These are phyloP conservation scores for Globisporangium polare DNA, from an alignment of 352 stramenopile species.

Conservation along the genomic window DNA sequence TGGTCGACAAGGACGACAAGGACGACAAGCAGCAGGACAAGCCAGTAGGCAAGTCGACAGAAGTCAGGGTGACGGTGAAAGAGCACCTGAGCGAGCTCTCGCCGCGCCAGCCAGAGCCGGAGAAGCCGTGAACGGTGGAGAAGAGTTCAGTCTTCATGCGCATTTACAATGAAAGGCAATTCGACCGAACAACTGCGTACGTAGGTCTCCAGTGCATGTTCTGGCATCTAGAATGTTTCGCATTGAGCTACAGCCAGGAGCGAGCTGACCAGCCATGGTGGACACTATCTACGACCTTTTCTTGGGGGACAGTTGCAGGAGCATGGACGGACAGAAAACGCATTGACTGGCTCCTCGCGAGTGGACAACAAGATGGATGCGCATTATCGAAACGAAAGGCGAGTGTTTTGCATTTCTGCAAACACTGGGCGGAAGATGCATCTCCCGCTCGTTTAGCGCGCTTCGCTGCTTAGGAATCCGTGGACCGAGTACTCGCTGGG, in stretches of 20 bases:
- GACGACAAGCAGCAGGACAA: no score
- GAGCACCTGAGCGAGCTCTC: constrained; percentile 2
- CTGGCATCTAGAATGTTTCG: no score
- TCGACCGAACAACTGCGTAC: no score
- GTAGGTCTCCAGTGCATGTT: no score
- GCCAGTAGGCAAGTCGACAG: no score
- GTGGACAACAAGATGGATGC: background rate
- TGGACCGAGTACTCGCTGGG: no score
- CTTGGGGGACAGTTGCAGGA: background rate
- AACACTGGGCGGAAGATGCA: background rate
- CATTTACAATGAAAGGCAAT: no score
- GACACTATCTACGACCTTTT: background rate
- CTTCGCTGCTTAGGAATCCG: background rate
- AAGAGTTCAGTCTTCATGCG: no score
- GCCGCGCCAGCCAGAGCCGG: constrained; percentile 3
- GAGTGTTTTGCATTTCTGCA: background rate
- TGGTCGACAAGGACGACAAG: background rate
- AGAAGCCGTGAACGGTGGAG: background rate
- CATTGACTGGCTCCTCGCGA: background rate
- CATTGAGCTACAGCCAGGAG: background rate
- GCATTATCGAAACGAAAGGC: background rate
- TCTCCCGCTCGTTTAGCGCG: background rate
- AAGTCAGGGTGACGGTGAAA: background rate
- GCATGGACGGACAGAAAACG: background rate
- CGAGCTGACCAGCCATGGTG: background rate